Evolutionary conservation across 495 filamentous ascomycete genomes (phyloP).

Genomic region (Podospora comata): DNA sequence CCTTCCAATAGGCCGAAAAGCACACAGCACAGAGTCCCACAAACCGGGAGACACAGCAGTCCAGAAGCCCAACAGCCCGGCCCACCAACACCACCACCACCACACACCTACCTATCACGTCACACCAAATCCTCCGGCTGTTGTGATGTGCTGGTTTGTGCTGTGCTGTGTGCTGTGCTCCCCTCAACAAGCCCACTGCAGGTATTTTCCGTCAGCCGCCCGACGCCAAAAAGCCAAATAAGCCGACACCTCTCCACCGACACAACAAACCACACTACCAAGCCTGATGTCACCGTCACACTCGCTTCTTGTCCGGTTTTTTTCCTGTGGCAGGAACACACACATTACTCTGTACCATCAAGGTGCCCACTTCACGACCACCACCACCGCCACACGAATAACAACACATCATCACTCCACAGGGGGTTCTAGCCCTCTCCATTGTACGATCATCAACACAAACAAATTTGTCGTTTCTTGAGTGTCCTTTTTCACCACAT

Average conservation of each 20-base stretch:
- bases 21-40: not conserved
- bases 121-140: not conserved
- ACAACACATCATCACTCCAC: not conserved
- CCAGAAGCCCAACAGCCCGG: not conserved
- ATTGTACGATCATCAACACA: not conserved
- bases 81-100: not conserved
- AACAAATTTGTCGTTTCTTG: not conserved
- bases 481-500: not conserved
- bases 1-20: not conserved
- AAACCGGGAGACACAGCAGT: not conserved
- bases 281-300: not conserved
- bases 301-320: not conserved
- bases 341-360: not conserved
- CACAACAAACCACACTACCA: too few species aligned
- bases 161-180: not conserved
- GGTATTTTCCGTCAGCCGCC: not conserved
- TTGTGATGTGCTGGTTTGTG: too few species aligned
- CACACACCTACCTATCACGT: not conserved
- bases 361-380: not conserved
- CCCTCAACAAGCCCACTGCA: not conserved
- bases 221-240: not conserved
- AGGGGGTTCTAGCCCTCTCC: not conserved
- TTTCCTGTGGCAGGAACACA: not conserved
- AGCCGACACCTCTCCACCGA: not conserved
- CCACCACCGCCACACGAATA: not conserved